Base-by-base conservation (phyloP, 495 filamentous ascomycete genomes). In the Annulohypoxylon moriforme region DNA sequence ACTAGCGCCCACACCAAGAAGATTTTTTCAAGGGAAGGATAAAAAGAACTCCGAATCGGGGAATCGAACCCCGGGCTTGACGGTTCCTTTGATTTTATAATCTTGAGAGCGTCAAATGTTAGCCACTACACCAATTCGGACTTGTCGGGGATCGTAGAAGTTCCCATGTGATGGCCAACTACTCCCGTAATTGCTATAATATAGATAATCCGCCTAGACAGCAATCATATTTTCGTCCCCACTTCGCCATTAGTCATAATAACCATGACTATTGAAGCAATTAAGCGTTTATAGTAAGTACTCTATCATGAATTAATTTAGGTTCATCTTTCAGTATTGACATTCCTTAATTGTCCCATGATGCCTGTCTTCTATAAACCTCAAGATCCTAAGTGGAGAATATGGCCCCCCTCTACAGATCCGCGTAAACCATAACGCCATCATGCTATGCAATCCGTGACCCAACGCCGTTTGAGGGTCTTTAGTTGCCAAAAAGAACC, bases 1-100 rank as follows among this genome's bases (percentile, higher is more conserved):
- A 11, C 33, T 36, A 36, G 33, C 13, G 33, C 33, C 33, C 33
- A 36, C 33, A 3, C 1, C 33, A 2, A 42, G 1, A 14, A 42
- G n/a, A n/a, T n/a, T n/a, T 42, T 42, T 42, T 16, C 14, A 50
- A 0, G 1, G 7, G 16, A 29, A 52, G 14, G 24, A n/a, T 3
- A 52, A 24, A 44, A 62, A 71, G 66, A 57, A 64, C 76, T 78
- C 76, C 76, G 76, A 78, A 78, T 76, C 76, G 74, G 76, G 76
- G 76, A 78, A 78, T 78, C 76, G 76, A 78, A 78, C 76, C 76
- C 76, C 76, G 76, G 74, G 76, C 76, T 76, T 76, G 76, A 75
- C 76, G 76, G 76, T 27, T 29, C 47, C 5, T 16, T 6, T 29
- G 47, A 52, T 52, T 25, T 27, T 5, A n/a, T 29, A 29, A 52